Conservation (phyloP, 352 stramenopile genomes). For the Globisporangium takayamanum region DNA sequence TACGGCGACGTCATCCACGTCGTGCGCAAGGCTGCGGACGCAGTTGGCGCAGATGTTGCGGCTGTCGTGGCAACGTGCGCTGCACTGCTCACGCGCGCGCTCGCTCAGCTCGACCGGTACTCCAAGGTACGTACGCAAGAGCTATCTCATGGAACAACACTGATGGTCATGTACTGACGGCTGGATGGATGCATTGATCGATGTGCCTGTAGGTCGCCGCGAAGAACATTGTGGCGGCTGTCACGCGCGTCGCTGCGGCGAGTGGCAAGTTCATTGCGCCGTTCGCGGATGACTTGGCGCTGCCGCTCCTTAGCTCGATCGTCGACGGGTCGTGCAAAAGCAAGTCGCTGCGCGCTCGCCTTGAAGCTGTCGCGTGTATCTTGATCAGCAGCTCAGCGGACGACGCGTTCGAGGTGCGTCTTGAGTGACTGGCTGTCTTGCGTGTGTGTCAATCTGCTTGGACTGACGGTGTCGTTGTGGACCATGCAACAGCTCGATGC, state of each 20-base stretch:
- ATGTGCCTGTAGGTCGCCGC: conserved; percentile 20
- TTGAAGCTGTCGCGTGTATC: conserved; percentile 42
- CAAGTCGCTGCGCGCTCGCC: conserved; percentile 37
- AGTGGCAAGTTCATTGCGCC: conserved; percentile 31
- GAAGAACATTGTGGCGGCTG: conserved; percentile 45
- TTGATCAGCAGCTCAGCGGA: conserved; percentile 31
- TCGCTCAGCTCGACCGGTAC: conserved; percentile 63
- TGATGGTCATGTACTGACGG: neutral
- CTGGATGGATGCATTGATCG: neutral
- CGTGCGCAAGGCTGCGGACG: conserved; percentile 9
- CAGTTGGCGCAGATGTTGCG: conserved; percentile 19
- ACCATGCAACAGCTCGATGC: conserved; percentile 20
- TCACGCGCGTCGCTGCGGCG: conserved; percentile 39
- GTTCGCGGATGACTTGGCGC: conserved; percentile 39
- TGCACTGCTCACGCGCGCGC: conserved; percentile 33
- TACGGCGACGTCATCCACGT: conserved; percentile 59
- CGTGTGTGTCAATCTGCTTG: neutral
- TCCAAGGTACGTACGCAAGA: conserved; percentile 41
- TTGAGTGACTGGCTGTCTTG: neutral
- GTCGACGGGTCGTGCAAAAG: conserved; percentile 44
- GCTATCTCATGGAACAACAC: neutral
- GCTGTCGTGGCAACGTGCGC: conserved; percentile 20
- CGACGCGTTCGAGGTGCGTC: conserved; percentile 32
- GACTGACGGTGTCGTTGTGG: neutral
- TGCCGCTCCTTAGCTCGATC: conserved; percentile 35